phyloP scores from a whole-genome alignment of 805 yeast species.

The Millerozyma miso region DNA sequence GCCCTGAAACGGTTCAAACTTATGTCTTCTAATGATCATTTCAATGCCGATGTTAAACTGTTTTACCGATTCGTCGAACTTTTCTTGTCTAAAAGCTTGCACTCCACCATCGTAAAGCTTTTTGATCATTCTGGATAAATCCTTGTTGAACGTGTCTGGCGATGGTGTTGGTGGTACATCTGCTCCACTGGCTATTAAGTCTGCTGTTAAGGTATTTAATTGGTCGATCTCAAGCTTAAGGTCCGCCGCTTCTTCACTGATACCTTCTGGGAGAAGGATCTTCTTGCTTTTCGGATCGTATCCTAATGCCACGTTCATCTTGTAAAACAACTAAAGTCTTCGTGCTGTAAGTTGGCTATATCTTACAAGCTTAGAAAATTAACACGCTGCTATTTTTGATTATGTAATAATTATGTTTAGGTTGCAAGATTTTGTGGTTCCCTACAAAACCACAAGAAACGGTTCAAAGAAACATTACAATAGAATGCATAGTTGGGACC shows the following conservation, averaged over 20 bases:
- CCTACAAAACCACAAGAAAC: not conserved
- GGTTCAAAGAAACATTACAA: not conserved
- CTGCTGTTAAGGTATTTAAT: constrained; percentile 32
- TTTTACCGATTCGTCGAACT: constrained; percentile 57
- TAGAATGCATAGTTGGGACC: not conserved
- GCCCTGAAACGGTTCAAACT: constrained; percentile 70
- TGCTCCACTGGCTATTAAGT: constrained; percentile 39
- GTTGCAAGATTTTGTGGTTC: not conserved
- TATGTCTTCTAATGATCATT: constrained; percentile 61
- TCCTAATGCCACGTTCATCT: constrained; percentile 18
- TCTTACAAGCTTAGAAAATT: not conserved
- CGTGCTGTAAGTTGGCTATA: not conserved
- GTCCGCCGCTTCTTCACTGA: constrained; percentile 18
- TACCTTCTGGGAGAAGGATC: constrained; percentile 16
- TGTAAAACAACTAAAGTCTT: not conserved
- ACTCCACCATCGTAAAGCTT: constrained; percentile 65
- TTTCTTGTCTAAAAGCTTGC: constrained; percentile 49
- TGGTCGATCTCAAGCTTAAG: constrained; percentile 41
- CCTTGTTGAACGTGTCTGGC: constrained; percentile 51
- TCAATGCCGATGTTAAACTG: constrained; percentile 65
- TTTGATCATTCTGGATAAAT: constrained; percentile 54
- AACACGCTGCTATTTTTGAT: constrained; percentile 1
- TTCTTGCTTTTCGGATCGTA: constrained; percentile 28
- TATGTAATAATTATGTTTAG: not conserved
- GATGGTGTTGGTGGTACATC: constrained; percentile 54